Evolutionary conservation across 2,329 filamentous ascomycete species (phyloP).

Genomic region (Alternaria sp.): DNA sequence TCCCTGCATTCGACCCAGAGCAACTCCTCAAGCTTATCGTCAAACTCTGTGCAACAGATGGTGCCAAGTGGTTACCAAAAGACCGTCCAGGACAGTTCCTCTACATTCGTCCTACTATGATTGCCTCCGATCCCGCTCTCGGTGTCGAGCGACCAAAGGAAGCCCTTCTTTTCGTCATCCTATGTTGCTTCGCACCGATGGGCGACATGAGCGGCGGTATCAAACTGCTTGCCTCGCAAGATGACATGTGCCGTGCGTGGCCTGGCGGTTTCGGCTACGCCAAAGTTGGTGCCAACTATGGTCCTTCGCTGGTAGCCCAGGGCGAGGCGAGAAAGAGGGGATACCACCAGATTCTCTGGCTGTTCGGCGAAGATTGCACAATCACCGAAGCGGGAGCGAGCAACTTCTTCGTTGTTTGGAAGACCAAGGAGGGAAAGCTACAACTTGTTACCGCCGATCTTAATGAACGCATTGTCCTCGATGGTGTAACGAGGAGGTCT

Average conservation of each 20-base stretch:
- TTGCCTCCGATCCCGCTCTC: conserved; percentile 80
- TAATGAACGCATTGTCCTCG: conserved; percentile 82
- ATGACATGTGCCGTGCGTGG: conserved; percentile 90
- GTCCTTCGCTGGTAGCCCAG: conserved; percentile 80
- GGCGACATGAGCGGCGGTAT: conserved; percentile 55
- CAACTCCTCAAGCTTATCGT: conserved; percentile 79
- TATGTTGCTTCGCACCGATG: conserved; percentile 59
- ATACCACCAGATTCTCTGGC: conserved; percentile 92
- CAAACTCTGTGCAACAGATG: conserved; percentile 75
- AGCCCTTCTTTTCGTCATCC: conserved; percentile 87
- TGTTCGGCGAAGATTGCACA: conserved; percentile 78
- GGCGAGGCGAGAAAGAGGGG: conserved; percentile 75
- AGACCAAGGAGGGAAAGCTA: conserved; percentile 67
- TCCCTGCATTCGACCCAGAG: conserved; percentile 74
- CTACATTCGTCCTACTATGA: conserved; percentile 87
- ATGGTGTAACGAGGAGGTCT: conserved; percentile 85
- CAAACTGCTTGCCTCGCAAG: conserved; percentile 77
- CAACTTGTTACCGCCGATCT: conserved; percentile 85
- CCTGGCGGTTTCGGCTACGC: conserved; percentile 91
- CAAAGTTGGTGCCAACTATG: conserved; percentile 94
- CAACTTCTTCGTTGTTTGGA: conserved; percentile 91
- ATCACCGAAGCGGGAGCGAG: conserved; percentile 92
- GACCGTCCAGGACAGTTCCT: conserved; percentile 74
- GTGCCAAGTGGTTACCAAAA: conserved; percentile 79
- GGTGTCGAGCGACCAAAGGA: conserved; percentile 81